A percentile compares a stretch with the other conserved stretches of the same genome.
phyloP scores from a whole-genome alignment of 2,329 filamentous ascomycete genomes.

The Claviceps sorghi region DNA sequence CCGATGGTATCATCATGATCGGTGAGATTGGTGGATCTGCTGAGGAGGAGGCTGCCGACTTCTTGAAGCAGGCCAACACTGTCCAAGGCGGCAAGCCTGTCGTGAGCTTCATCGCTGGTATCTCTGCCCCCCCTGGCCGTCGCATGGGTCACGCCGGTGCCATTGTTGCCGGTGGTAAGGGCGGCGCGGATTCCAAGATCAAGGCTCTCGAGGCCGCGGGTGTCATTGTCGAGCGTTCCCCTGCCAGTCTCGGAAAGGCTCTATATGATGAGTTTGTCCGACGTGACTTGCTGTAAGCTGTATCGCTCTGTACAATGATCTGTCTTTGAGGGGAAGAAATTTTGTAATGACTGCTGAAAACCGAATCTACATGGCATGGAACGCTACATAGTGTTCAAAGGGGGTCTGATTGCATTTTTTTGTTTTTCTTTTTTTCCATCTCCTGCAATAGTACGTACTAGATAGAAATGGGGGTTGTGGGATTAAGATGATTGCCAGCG shows the following conservation, averaged over 20 bases:
- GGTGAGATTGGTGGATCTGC: conserved; percentile 96
- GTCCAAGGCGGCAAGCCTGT: conserved; percentile 77
- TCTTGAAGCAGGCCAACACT: conserved; percentile 83
- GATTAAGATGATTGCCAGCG: conserved; percentile 4
- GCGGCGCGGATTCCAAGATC: conserved; percentile 97
- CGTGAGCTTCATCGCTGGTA: conserved; percentile 96
- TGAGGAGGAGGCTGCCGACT: conserved; percentile 96
- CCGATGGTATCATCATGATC: conserved; percentile 99
- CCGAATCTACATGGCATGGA: conserved; percentile 9
- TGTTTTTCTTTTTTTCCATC: conserved; percentile 7
- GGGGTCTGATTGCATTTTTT: conserved; percentile 11
- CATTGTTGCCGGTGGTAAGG: conserved; percentile 95
- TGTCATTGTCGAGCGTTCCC: conserved; percentile 85
- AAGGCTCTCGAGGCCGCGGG: conserved; percentile 81
- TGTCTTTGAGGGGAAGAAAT: background rate
- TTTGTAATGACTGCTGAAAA: conserved; percentile 2
- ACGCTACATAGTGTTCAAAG: conserved; percentile 10
- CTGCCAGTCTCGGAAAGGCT: conserved; percentile 81
- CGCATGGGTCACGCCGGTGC: conserved; percentile 98
- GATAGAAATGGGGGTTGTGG: conserved; percentile 17
- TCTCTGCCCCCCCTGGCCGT: conserved; percentile 87
- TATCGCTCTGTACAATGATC: conserved; percentile 4
- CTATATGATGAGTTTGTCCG: conserved; percentile 92
- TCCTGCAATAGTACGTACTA: conserved; percentile 16
- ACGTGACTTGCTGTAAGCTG: conserved; percentile 72